phyloP scores from a whole-genome alignment of 108 stramenopile species.

The Schizochytrium sp. region DNA sequence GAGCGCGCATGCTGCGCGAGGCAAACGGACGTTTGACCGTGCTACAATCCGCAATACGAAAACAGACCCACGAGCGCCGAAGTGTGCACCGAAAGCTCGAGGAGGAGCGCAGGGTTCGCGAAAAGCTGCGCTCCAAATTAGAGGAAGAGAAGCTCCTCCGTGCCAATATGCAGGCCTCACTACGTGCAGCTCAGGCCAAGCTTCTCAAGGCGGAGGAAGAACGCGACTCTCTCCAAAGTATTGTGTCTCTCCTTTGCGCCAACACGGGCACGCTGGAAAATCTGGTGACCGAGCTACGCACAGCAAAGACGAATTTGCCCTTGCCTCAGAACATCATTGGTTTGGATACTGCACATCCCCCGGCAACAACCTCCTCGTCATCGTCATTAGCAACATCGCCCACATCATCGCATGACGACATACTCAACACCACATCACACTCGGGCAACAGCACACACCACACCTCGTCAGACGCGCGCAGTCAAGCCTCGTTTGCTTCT shows the following conservation, averaged over 20 bases:
- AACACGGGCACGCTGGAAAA: not conserved
- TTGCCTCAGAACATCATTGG: not conserved
- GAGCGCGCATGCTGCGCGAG: not conserved
- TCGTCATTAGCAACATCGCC: no score
- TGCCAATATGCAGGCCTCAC: not conserved
- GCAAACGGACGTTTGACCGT: not conserved
- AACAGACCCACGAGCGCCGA: not conserved
- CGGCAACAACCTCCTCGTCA: no score
- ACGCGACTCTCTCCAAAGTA: not conserved
- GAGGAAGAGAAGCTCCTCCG: not conserved
- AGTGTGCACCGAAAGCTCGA: not conserved
- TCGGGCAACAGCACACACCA: not conserved
- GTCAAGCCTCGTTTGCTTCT: not conserved
- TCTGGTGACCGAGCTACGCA: not conserved
- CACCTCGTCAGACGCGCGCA: not conserved
- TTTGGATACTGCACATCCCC: no score
- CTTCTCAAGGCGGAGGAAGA: not conserved
- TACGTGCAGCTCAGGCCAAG: not conserved
- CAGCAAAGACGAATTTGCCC: not conserved
- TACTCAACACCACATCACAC: no score
- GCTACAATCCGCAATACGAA: not conserved
- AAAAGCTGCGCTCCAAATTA: not conserved
- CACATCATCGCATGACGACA: no score
- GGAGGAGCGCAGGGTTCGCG: not conserved
- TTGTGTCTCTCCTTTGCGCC: not conserved